Percentiles rank a stretch among this genome's conserved stretches.
Conservation (phyloP, 768 basidiomycete genomes). For the Lactifluus volemus region DNA sequence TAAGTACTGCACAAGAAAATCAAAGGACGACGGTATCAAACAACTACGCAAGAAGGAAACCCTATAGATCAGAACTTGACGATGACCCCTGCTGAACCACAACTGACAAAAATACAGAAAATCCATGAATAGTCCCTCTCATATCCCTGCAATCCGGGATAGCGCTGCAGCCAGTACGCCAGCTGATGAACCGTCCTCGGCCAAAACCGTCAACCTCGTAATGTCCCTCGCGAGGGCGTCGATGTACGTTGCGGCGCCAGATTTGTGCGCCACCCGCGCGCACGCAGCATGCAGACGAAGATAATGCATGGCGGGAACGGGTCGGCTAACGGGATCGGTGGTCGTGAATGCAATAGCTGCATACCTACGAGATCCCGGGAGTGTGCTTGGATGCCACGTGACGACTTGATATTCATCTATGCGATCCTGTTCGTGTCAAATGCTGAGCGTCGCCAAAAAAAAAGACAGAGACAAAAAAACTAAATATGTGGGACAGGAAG, state of each 20-base stretch:
- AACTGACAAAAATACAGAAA: not conserved
- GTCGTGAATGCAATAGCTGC: slow-evolving; percentile 26
- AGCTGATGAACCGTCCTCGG: slow-evolving; percentile 13
- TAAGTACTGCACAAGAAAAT: not conserved
- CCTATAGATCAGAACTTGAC: not conserved
- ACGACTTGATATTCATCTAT: slow-evolving; percentile 2
- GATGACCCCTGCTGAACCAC: not conserved
- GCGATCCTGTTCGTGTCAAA: not conserved
- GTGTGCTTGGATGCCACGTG: slow-evolving; percentile 6
- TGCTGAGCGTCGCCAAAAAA: not conserved
- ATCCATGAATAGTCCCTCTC: not conserved
- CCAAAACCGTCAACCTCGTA: slow-evolving; percentile 6
- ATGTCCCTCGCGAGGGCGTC: slow-evolving; percentile 24
- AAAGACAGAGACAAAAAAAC: not conserved
- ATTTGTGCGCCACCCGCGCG: slow-evolving; percentile 32
- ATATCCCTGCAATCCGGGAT: not conserved
- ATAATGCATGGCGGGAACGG: slow-evolving; percentile 28
- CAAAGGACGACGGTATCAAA: not conserved
- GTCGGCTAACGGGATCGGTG: slow-evolving; percentile 21
- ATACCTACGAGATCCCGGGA: not conserved
- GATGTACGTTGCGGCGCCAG: slow-evolving; percentile 32
- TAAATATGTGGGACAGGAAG: not conserved
- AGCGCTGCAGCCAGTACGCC: slow-evolving; percentile 12
- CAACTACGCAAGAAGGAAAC: not conserved
- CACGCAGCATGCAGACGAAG: slow-evolving; percentile 34